A percentile compares a stretch with the other conserved stretches of the same genome.
Conservation (phyloP, 2,329 filamentous ascomycete species). For the Fusarium chuoi region DNA sequence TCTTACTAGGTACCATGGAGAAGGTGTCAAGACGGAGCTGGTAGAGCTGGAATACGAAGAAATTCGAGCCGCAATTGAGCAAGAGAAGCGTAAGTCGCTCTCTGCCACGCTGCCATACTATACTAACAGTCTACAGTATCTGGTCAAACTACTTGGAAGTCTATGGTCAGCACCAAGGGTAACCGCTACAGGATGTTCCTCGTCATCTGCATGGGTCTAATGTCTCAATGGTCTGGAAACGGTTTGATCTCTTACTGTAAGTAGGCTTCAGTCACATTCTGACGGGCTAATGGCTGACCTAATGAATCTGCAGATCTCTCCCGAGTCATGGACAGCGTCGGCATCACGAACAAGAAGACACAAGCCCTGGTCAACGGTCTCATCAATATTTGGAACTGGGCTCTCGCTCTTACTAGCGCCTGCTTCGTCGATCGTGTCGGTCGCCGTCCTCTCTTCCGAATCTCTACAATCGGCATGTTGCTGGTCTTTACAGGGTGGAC, state of each 20-base stretch:
- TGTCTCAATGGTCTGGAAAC: conserved; percentile 53
- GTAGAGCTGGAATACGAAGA: conserved; percentile 63
- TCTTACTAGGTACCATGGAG: conserved; percentile 66
- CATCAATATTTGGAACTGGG: conserved; percentile 46
- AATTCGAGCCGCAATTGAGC: conserved; percentile 51
- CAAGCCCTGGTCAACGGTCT: conserved; percentile 45
- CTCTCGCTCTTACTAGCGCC: conserved; percentile 41
- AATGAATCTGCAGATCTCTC: background rate
- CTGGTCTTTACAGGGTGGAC: conserved; percentile 50
- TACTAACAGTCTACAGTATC: conserved; percentile 4
- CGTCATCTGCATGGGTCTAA: conserved; percentile 56
- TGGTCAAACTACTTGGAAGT: conserved; percentile 43
- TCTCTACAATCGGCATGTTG: conserved; percentile 44
- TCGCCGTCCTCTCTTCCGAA: conserved; percentile 48
- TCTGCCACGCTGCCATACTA: rapidly evolving
- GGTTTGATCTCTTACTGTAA: conserved; percentile 47
- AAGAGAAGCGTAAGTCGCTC: conserved; percentile 50
- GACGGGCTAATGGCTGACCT: background rate
- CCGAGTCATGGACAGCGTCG: conserved; percentile 28
- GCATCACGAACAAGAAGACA: conserved; percentile 40
- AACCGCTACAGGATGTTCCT: conserved; percentile 52
- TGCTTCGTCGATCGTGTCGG: conserved; percentile 44
- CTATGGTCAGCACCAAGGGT: conserved; percentile 45
- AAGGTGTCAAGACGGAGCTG: conserved; percentile 63
- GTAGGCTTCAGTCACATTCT: background rate